Evolutionary conservation across 352 stramenopile genomes (phyloP).

Genomic region (Thraustochytrium sp.): DNA sequence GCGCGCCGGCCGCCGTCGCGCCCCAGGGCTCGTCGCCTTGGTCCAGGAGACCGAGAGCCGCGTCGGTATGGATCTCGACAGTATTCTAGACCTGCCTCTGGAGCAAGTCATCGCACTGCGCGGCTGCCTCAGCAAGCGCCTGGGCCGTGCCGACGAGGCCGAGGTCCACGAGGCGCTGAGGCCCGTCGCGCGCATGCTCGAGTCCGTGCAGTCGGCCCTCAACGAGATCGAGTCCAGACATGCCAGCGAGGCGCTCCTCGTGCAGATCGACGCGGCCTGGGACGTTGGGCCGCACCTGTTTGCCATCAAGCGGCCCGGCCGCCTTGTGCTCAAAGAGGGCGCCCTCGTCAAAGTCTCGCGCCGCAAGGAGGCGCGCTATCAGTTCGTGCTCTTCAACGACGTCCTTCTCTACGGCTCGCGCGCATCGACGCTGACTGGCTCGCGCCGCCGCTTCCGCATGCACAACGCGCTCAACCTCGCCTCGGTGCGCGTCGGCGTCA

Average conservation of each 20-base stretch:
- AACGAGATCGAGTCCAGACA: background rate
- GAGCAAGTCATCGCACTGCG: background rate
- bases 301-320: background rate
- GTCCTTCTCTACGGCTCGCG: slow-evolving; percentile 46
- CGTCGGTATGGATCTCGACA: background rate
- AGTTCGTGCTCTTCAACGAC: slow-evolving; percentile 52
- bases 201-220: background rate
- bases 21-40: background rate
- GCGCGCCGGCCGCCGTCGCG: background rate
- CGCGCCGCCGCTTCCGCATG: background rate
- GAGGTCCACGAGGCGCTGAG: background rate
- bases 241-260: background rate
- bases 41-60: background rate
- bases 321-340: background rate
- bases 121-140: background rate
- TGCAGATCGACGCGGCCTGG: background rate
- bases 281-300: background rate
- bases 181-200: background rate
- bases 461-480: slow-evolving; percentile 8
- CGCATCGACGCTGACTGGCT: background rate
- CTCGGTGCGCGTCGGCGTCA: background rate
- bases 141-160: background rate
- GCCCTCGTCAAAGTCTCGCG: slow-evolving; percentile 18
- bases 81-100: background rate
- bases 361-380: background rate